Evolutionary conservation across 2,329 filamentous ascomycete genomes (phyloP).

Genomic region (Plenodomus lindquistii): DNA sequence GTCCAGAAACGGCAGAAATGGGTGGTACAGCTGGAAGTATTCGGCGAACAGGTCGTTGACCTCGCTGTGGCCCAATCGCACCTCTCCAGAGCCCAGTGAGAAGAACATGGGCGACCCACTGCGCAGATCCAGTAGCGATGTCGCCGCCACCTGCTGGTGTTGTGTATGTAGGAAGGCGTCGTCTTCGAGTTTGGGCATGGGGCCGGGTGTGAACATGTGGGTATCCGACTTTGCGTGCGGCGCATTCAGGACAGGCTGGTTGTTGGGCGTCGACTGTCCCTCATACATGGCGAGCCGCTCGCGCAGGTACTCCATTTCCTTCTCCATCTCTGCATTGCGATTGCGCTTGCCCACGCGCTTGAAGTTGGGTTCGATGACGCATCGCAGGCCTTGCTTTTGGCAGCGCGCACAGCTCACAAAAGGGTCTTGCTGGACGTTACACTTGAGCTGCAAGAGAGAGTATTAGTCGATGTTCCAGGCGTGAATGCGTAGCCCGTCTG

Average conservation of each 20-base stretch:
- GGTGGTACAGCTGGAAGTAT: slow-evolving; percentile 77
- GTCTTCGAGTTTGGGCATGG: slow-evolving; percentile 34
- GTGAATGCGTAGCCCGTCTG: slow-evolving; percentile 5
- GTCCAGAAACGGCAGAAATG: slow-evolving; percentile 76
- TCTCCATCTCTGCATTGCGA: slow-evolving; percentile 85
- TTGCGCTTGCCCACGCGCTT: slow-evolving; percentile 81
- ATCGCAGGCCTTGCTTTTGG: slow-evolving; percentile 76
- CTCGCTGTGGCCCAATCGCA: slow-evolving; percentile 49
- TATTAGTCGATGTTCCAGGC: slow-evolving; percentile 17
- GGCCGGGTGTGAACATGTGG: slow-evolving; percentile 24
- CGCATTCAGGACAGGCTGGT: slow-evolving; percentile 31
- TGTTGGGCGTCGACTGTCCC: slow-evolving; percentile 52
- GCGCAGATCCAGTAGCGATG: slow-evolving; percentile 47
- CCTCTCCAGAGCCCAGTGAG: slow-evolving; percentile 58
- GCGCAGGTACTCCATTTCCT: slow-evolving; percentile 69
- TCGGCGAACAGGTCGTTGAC: slow-evolving; percentile 67
- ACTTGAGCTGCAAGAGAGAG: slow-evolving; percentile 64
- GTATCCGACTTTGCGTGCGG: slow-evolving; percentile 27
- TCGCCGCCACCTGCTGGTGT: slow-evolving; percentile 44
- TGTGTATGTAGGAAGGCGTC: slow-evolving; percentile 43
- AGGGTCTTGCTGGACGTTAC: slow-evolving; percentile 80
- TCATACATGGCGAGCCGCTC: slow-evolving; percentile 62
- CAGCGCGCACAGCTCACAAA: slow-evolving; percentile 79
- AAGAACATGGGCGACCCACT: slow-evolving; percentile 59
- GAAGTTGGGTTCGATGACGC: slow-evolving; percentile 87